Conservation (phyloP, 768 basidiomycete genomes). For the Paxillus ammoniavirescens region DNA sequence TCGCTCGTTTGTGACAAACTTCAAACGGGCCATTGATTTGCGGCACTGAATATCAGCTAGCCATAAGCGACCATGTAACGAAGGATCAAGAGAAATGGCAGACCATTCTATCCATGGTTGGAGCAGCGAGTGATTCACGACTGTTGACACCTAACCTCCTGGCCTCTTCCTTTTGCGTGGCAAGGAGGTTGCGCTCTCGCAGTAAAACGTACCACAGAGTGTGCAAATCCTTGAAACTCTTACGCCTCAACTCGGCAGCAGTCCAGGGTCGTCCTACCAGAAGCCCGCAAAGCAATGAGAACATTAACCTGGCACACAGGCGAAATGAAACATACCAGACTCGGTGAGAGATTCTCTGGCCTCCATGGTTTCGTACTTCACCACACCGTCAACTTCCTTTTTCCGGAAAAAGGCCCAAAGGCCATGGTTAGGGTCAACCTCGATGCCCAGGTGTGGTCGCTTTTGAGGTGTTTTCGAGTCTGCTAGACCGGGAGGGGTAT, state of each 20-base stretch:
- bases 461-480: conserved; percentile 26
- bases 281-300: conserved; percentile 6
- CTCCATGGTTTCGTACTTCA: conserved; percentile 52
- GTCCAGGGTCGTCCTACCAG: conserved; percentile 83
- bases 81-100: conserved; percentile 10
- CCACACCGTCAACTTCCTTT: conserved; percentile 49
- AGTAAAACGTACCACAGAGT: conserved; percentile 91
- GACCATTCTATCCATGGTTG: conserved; percentile 44
- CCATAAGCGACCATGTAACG: conserved; percentile 5
- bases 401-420: conserved; percentile 75
- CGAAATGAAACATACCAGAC: conserved; percentile 32
- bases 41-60: conserved; percentile 56
- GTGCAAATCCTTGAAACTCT: conserved; percentile 92
- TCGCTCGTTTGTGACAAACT: conserved; percentile 88
- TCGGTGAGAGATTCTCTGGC: conserved; percentile 29
- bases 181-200: conserved; percentile 86
- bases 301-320: neutral
- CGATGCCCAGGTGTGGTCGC: conserved; percentile 43
- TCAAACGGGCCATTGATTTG: conserved; percentile 97
- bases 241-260: conserved; percentile 81
- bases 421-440: conserved; percentile 63
- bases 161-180: conserved; percentile 81
- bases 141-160: conserved; percentile 54
- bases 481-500: neutral
- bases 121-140: conserved; percentile 25